These are phyloP conservation scores for Yamadazyma diospyri DNA, from an alignment of 1,139 yeast species.

Conservation along the genomic window DNA sequence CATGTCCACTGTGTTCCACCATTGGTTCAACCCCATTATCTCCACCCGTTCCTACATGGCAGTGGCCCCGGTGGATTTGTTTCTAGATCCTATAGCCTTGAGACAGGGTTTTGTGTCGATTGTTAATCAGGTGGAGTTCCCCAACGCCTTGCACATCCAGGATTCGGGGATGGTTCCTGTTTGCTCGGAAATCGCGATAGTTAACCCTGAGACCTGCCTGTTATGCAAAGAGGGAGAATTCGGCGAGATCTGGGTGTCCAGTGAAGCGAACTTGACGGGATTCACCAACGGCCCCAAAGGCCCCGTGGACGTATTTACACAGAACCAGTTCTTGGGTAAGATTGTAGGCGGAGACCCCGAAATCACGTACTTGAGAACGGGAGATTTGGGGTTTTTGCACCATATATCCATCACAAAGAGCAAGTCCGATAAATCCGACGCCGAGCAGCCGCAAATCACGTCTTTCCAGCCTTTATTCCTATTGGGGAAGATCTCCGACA, in stretches of 20 bases:
- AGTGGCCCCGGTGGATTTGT: slow-evolving; percentile 82
- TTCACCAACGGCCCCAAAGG: slow-evolving; percentile 58
- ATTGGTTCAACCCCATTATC: slow-evolving; percentile 77
- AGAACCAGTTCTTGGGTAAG: slow-evolving; percentile 50
- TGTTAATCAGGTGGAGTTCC: slow-evolving; percentile 68
- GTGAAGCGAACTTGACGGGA: slow-evolving; percentile 73
- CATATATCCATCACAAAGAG: slow-evolving; percentile 54
- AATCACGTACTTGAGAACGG: slow-evolving; percentile 75
- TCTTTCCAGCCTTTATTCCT: slow-evolving; percentile 78
- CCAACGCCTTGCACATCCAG: slow-evolving; percentile 72
- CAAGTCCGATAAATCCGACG: slow-evolving; percentile 4
- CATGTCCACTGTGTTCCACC: slow-evolving; percentile 74
- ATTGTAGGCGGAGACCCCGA: slow-evolving; percentile 61
- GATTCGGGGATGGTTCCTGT: slow-evolving; percentile 97
- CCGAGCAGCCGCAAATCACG: slow-evolving; percentile 21
- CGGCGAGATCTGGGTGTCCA: slow-evolving; percentile 96
- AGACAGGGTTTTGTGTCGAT: slow-evolving; percentile 83
- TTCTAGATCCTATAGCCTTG: slow-evolving; percentile 82
- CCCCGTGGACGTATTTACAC: slow-evolving; percentile 37
- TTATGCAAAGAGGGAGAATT: slow-evolving; percentile 89
- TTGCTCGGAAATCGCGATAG: slow-evolving; percentile 89
- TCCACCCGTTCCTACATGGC: slow-evolving; percentile 85
- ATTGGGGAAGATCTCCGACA: slow-evolving; percentile 80
- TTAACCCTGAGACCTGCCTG: slow-evolving; percentile 83
- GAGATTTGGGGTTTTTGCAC: slow-evolving; percentile 90